Base-by-base conservation (phyloP, 352 stramenopile genomes). In the Phytophthora fragariae region DNA sequence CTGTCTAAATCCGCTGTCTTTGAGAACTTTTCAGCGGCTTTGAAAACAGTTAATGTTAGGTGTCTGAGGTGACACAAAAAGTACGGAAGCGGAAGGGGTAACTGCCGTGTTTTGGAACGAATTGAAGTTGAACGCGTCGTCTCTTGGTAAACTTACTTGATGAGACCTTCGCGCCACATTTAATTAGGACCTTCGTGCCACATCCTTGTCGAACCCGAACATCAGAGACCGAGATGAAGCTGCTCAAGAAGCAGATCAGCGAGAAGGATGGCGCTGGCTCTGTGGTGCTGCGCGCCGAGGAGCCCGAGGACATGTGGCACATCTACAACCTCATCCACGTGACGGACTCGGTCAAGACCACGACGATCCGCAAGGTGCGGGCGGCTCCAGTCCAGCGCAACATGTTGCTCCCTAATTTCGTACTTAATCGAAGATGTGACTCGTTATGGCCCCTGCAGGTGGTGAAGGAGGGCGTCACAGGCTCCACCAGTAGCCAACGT, bases 281-380 rank as follows among this genome's bases (percentile, higher is more conserved):
- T 12, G 86, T 99, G 21, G 81, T 97, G 64, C 84, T 99, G 58
- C 91, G 94, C 47, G 96, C 97, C 8, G 96, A 99, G 77, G 97
- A 98, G 66, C 83, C 94, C 5, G 97, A 99, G 80, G 98, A 99
- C 80, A 98, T 99, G 83, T 99, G 97, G 97, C 97, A 99, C 73
- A 88, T 98, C 33, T 99, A 99, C 89, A 99, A 99, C 79, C 85
- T 99, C 44, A 97, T 99, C 46, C 89, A 97, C 73, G 88, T 91
- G 52, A 83, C 85, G 15, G 98, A 99, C 79, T 91, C 89, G 50
- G 93, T 99, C 46, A 96, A 98, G 67, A 99, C 96, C 57, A 99
- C 94, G 57, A 99, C 98, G 1, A 92, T 99, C 58, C 94, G 98
- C 49, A 99, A 99, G 86, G 97, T 99, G 27, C 47, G 54, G 11